Evolutionary conservation across 768 basidiomycete genomes (phyloP).

Genomic region (Boletus subparvulus): DNA sequence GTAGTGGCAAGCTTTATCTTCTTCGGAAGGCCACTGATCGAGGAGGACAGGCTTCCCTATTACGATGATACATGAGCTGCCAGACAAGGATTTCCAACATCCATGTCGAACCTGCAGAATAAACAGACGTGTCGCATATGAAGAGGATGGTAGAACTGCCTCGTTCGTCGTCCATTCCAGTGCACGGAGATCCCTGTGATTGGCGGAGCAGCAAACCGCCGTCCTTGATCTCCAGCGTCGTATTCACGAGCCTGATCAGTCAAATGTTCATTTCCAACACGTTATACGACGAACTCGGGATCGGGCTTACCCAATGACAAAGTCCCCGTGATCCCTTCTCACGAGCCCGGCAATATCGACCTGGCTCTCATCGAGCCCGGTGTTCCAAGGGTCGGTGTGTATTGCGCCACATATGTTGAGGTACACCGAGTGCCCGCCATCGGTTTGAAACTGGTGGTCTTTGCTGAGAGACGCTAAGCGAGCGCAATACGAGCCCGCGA

Average conservation of each 20-base stretch:
- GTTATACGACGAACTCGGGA: not conserved
- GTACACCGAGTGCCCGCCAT: constrained; percentile 45
- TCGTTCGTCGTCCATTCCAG: constrained; percentile 38
- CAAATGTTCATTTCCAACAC: not conserved
- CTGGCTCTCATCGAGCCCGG: constrained; percentile 46
- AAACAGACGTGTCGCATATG: constrained; percentile 68
- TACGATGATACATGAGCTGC: not conserved
- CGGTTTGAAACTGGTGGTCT: constrained; percentile 58
- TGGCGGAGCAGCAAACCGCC: constrained; percentile 56
- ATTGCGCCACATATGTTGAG: constrained; percentile 67
- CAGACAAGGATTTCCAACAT: not conserved
- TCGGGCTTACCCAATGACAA: constrained; percentile 62
- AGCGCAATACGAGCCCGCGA: not conserved
- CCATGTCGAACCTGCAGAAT: constrained; percentile 43
- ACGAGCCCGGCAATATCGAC: constrained; percentile 63
- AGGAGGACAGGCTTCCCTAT: constrained; percentile 54
- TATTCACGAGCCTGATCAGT: constrained; percentile 44
- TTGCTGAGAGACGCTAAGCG: constrained; percentile 43
- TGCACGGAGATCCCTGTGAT: constrained; percentile 65
- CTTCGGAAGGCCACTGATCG: constrained; percentile 61
- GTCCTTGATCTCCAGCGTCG: constrained; percentile 55
- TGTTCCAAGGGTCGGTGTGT: constrained; percentile 55
- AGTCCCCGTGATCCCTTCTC: constrained; percentile 60
- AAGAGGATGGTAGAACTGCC: constrained; percentile 75
- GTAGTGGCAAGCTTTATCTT: constrained; percentile 70